These are phyloP conservation scores for Aspergillus thermomutatus DNA, from an alignment of 2,329 filamentous ascomycete genomes.

Conservation along the genomic window DNA sequence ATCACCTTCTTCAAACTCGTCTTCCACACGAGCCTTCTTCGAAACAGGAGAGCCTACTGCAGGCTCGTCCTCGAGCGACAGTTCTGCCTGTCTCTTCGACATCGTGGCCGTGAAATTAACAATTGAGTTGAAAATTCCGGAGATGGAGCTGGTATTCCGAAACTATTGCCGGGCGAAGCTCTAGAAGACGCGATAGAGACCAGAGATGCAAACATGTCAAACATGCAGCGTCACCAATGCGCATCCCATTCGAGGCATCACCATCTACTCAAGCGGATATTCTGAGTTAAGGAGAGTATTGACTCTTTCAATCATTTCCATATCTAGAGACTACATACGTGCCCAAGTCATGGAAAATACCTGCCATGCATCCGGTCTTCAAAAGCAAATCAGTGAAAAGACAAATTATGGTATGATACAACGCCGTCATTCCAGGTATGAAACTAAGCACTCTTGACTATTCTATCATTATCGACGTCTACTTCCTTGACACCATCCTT, in stretches of 20 bases:
- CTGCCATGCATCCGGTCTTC: slow-evolving; percentile 23
- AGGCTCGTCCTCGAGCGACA: slow-evolving; percentile 36
- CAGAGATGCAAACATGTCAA: slow-evolving; percentile 27
- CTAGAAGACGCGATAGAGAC: slow-evolving; percentile 14
- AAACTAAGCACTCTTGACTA: slow-evolving; percentile 46
- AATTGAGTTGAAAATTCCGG: slow-evolving; percentile 4
- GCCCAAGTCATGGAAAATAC: slow-evolving; percentile 17
- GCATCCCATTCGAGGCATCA: neutral
- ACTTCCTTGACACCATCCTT: slow-evolving; percentile 88
- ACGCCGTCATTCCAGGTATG: slow-evolving; percentile 25
- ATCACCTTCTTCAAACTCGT: slow-evolving; percentile 26
- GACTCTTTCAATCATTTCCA: slow-evolving; percentile 11
- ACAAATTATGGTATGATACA: slow-evolving; percentile 31
- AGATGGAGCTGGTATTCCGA: slow-evolving; percentile 11
- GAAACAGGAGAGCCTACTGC: slow-evolving; percentile 38
- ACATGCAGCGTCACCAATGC: slow-evolving; percentile 12
- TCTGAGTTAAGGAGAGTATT: neutral
- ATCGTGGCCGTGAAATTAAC: slow-evolving; percentile 28
- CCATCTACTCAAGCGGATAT: neutral
- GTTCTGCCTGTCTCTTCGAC: slow-evolving; percentile 48
- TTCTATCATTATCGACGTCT: slow-evolving; percentile 77
- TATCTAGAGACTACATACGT: slow-evolving; percentile 14
- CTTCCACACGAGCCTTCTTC: slow-evolving; percentile 44
- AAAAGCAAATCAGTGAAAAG: slow-evolving; percentile 25
- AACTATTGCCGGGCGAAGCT: slow-evolving; percentile 20